Conservation (phyloP, 129 eudicot species). For the Silybum marianum region DNA sequence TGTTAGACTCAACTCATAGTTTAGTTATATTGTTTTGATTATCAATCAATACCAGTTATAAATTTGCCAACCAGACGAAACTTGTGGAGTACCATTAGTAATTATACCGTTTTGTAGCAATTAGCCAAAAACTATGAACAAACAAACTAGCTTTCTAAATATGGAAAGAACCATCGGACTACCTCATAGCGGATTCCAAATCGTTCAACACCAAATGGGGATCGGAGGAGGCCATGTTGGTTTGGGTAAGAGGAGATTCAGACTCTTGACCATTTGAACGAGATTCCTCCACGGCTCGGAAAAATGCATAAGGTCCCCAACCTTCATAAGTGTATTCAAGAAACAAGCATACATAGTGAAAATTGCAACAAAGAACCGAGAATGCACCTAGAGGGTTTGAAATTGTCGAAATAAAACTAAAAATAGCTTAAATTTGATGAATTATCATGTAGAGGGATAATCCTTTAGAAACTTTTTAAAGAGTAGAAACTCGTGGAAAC, state of each 20-base stretch:
- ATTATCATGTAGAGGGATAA: too few species aligned
- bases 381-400: not conserved
- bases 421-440: not conserved
- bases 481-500: too few species aligned
- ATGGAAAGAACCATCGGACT: not conserved
- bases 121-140: slow-evolving; percentile 14
- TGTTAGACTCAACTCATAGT: not conserved
- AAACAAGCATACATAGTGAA: not conserved
- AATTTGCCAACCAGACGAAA: not conserved
- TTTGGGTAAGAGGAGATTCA: slow-evolving; percentile 4
- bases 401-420: not conserved
- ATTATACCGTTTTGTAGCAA: not conserved
- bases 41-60: not conserved
- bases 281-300: slow-evolving; percentile 49
- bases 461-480: too few species aligned
- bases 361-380: not conserved
- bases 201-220: slow-evolving; percentile 32
- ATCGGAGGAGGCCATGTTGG: slow-evolving; percentile 22
- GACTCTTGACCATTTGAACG: slow-evolving; percentile 23
- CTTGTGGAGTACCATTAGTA: not conserved
- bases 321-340: slow-evolving; percentile 43
- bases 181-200: slow-evolving; percentile 48
- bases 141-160: slow-evolving; percentile 11
- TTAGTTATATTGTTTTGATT: not conserved
- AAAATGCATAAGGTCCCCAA: slow-evolving; percentile 79